Base-by-base conservation (phyloP, 176 grass and related monocot genomes). In the Typha latifolia region DNA sequence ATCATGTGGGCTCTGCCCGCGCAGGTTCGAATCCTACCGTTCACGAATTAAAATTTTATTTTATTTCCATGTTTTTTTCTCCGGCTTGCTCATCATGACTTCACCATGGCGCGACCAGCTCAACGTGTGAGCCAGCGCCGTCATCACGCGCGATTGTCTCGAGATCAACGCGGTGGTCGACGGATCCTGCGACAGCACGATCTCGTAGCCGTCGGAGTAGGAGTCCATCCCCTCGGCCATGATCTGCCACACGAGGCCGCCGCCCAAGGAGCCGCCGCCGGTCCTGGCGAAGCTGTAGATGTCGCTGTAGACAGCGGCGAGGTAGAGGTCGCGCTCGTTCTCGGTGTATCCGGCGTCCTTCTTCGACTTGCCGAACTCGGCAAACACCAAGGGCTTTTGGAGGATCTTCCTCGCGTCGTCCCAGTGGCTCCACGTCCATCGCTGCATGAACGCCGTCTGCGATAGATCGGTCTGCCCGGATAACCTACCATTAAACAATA, bases 1-100 rank as follows among this genome's bases (percentile, higher is more conserved):
- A 90, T 90, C 87, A 90, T 86, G 77, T 90, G 87, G 79, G 83
- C 80, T 90, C 9, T 73, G 83, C 83, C 79, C 79, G 86, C 85
- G 90, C 72, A 93, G 90, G 85, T 93, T 93, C 82, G 82, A 93
- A 85, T 93, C 85, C 90, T 93, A 68, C 84, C 84, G 75, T 77
- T 81, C 84, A 92, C 84, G 89, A 26, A 2, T 26, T 26, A 26
- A 26, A 1, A 1, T 26, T 26, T 26, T 2, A 26, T 26, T 37
- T 37, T 37, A 4, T 8, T 37, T 37, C 34, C 34, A 37, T 8
- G 0, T 37, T 6, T 8, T 37, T 37, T 37, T 37, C 2, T 37
- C 4, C 7, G 7, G 4, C 7, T 37, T 37, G 5, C 7, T 37
- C 7, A 37, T 37, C 34, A 37, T 37, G 0, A 6, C 34, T 37